Evolutionary conservation across 495 filamentous ascomycete species (phyloP), one percentile per base, ranked within the genome.

Genomic region (Annulohypoxylon nitens): DNA sequence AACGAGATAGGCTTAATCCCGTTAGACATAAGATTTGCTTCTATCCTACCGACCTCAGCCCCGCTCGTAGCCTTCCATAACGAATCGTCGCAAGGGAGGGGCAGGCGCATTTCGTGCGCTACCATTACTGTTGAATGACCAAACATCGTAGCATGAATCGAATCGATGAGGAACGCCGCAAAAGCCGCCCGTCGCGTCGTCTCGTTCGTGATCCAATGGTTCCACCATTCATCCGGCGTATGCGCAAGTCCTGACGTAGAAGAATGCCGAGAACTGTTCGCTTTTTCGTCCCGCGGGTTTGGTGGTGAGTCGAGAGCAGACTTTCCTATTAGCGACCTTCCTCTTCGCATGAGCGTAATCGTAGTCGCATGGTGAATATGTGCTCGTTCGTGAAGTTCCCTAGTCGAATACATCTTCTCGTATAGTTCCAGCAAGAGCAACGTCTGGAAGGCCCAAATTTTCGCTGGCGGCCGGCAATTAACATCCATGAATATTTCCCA

Each of bases 301-400:
- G 93, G 93, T 5, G 96, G 94, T 6, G 93, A 95, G 72, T 98
- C 96, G 45, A 93, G 84, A 0, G 93, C 90, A 18, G 93, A 94
- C 64, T 92, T 90, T n/a, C 94, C 95, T 70, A 97, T 96, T 23
- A 99, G 83, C 8, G 95, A 97, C 76, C 92, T 91, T 11, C 96
- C 96, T 61, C 96, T 87, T 34, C 96, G 91, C 95, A 99, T 98
- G 51, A 99, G 83, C 0, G 95, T 97, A 60, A 99, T 88, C 0
- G 95, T 97, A 0, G 96, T 97, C 25, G 95, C 97, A 79, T 99
- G 96, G 69, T 98, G 95, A 39, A 99, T 97, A 73, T 98, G 96
- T 6, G 95, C 96, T 69, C 96, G 89, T 81, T 99, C 96, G 81
- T 99, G 96, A 26, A 98, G 86, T 41, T 92, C 90, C 53, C 94